Conservation (phyloP, 2,329 filamentous ascomycete genomes). For the Escovopsis sp. region DNA sequence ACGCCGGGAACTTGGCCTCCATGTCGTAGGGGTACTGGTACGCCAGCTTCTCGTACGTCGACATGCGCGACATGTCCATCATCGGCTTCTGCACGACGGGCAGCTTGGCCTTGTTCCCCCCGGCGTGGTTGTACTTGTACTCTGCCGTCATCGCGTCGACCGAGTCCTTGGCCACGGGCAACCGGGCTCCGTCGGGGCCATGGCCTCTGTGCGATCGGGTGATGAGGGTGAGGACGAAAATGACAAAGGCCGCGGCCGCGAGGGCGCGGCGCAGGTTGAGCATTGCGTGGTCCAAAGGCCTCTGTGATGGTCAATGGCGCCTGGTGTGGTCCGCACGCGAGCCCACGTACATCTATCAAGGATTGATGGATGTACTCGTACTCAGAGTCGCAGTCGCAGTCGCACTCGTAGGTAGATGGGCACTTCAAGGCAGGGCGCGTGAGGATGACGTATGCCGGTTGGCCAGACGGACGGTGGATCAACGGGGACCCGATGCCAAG, state of each 20-base stretch:
- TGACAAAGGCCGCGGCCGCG: conserved; percentile 51
- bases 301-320: too few species aligned
- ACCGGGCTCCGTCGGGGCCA: conserved; percentile 7
- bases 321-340: too few species aligned
- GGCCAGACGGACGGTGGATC: too few species aligned
- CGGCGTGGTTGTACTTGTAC: not conserved
- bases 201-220: conserved; percentile 36
- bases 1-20: conserved; percentile 79
- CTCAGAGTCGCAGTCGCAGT: too few species aligned
- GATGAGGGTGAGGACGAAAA: conserved; percentile 56
- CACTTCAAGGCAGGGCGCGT: too few species aligned
- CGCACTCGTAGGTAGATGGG: too few species aligned
- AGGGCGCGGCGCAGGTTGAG: conserved; percentile 66
- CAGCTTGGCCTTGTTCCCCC: conserved; percentile 2
- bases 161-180: conserved; percentile 3
- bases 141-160: not conserved
- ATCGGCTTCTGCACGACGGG: conserved; percentile 42
- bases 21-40: conserved; percentile 93
- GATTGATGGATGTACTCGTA: too few species aligned
- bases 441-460: too few species aligned
- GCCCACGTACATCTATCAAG: too few species aligned
- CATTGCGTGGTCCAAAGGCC: conserved; percentile 33
- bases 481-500: too few species aligned
- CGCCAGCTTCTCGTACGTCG: conserved; percentile 64
- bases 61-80: conserved; percentile 56